These are phyloP conservation scores for Penicillium riverlandense DNA, from an alignment of 495 filamentous ascomycete genomes.

Conservation along the genomic window DNA sequence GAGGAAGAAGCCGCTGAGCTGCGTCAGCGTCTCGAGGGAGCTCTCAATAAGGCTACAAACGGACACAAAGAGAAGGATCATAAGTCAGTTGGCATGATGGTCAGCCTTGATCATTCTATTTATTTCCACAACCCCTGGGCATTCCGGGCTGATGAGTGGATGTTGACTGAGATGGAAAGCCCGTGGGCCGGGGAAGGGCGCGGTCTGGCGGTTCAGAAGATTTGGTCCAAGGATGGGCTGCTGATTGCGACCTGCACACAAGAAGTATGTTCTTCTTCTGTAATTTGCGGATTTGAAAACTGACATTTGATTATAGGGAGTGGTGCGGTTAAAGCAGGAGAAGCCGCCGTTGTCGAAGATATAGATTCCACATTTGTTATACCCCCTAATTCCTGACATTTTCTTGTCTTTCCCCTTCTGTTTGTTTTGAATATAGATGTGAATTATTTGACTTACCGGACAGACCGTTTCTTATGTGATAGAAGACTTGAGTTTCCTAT, in stretches of 20 bases:
- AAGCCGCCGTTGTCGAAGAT: slow-evolving; percentile 35
- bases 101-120: slow-evolving; percentile 86
- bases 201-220: slow-evolving; percentile 79
- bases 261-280: slow-evolving; percentile 28
- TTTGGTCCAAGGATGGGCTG: slow-evolving; percentile 75
- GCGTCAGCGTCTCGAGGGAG: slow-evolving; percentile 30
- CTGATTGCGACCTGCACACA: slow-evolving; percentile 62
- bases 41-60: slow-evolving; percentile 18
- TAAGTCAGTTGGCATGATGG: slow-evolving; percentile 81
- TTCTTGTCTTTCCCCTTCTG: not conserved
- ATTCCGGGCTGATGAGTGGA: slow-evolving; percentile 88
- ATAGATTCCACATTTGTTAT: slow-evolving; percentile 12
- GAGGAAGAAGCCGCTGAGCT: slow-evolving; percentile 37
- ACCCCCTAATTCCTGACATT: not conserved
- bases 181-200: slow-evolving; percentile 92
- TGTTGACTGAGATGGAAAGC: slow-evolving; percentile 84
- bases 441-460: not conserved
- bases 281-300: not conserved
- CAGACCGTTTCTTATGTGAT: not conserved
- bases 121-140: slow-evolving; percentile 84
- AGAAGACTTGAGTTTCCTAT: too few species aligned
- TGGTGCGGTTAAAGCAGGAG: slow-evolving; percentile 40
- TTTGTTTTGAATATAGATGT: slow-evolving; percentile 11
- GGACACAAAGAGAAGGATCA: slow-evolving; percentile 13
- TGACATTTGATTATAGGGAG: slow-evolving; percentile 23